Conservation (phyloP, 2,329 filamentous ascomycete genomes). For the Colletotrichum musae region DNA sequence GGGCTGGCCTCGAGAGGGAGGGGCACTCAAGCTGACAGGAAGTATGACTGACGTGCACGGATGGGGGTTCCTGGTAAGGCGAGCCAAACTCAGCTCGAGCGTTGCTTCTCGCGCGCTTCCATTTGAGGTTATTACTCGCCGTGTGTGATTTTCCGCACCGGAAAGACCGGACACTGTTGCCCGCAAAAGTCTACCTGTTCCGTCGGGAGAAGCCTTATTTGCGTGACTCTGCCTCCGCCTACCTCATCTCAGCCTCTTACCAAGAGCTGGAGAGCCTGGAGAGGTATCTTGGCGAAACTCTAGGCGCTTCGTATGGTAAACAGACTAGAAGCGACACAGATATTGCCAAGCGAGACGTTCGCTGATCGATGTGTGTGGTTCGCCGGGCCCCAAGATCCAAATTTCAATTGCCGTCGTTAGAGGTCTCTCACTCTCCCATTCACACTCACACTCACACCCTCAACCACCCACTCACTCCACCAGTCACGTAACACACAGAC, state of each 20-base stretch:
- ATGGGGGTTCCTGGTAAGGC: not conserved
- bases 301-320: not conserved
- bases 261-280: not conserved
- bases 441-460: not conserved
- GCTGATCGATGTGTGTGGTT: not conserved
- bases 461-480: not conserved
- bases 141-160: too few species aligned
- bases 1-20: not conserved
- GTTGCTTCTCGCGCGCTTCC: not conserved
- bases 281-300: conserved; percentile 16
- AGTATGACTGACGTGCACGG: not conserved
- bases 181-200: not conserved
- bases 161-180: too few species aligned
- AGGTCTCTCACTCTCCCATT: not conserved
- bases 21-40: not conserved
- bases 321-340: not conserved
- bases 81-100: conserved; percentile 2
- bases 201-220: conserved; percentile 9
- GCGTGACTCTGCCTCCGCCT: not conserved
- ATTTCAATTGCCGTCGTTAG: not conserved
- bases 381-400: not conserved
- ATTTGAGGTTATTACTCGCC: not conserved
- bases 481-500: not conserved
- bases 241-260: not conserved
- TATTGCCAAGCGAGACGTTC: conserved; percentile 6